Evolutionary conservation across 306 rosid genomes (phyloP).

Genomic region (Aeschynomene evenia): DNA sequence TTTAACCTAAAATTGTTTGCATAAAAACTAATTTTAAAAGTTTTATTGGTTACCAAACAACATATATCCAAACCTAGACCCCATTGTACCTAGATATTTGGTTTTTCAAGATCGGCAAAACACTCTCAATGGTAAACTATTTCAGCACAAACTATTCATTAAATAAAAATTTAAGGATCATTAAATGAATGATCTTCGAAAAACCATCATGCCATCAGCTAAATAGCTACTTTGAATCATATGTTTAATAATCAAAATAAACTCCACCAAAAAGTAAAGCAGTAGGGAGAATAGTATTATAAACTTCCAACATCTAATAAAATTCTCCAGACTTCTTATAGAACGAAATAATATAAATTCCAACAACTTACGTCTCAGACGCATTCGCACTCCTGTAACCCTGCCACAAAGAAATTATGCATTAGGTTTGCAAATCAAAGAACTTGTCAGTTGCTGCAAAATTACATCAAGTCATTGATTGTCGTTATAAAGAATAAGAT

Average conservation of each 20-base stretch:
- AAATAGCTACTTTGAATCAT: background rate
- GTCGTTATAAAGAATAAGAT: conserved; percentile 2
- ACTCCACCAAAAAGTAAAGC: background rate
- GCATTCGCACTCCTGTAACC: conserved; percentile 89
- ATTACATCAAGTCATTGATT: conserved; percentile 1
- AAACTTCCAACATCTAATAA: conserved; percentile 21
- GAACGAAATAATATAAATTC: conserved; percentile 24
- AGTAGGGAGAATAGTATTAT: conserved; percentile 6
- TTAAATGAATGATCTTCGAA: background rate
- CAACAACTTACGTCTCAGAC: conserved; percentile 81
- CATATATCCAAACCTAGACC: background rate
- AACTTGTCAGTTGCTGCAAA: conserved; percentile 3
- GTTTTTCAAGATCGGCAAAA: background rate
- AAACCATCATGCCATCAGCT: background rate
- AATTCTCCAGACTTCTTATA: conserved; percentile 1
- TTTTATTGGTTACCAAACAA: too few species aligned
- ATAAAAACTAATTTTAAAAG: too few species aligned
- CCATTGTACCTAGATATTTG: background rate
- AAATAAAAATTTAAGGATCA: background rate
- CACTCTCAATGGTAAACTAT: background rate
- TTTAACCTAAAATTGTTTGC: too few species aligned
- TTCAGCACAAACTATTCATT: conserved; percentile 4
- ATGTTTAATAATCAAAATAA: conserved; percentile 4
- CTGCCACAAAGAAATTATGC: conserved; percentile 47
- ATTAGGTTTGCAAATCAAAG: conserved; percentile 29